Base-by-base conservation (phyloP, 1,139 yeast genomes). In the Yamadazyma diddensiae region DNA sequence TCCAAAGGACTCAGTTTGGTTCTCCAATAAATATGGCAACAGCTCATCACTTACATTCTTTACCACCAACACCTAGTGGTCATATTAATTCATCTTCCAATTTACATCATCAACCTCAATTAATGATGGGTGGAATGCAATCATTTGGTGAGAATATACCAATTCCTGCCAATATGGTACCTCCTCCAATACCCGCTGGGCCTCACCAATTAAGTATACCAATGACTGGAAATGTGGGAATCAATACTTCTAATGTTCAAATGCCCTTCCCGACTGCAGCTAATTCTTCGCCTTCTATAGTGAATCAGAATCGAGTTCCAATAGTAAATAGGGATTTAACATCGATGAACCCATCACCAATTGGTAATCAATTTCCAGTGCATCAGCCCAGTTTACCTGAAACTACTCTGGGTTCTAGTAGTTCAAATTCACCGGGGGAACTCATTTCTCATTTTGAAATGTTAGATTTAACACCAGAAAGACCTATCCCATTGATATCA, bases 361-460 rank as follows among this genome's bases (percentile, higher is more conserved):
- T n/a, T n/a, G n/a, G n/a, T n/a, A n/a, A n/a, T n/a, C n/a, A n/a
- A n/a, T n/a, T n/a, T n/a, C n/a, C n/a, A n/a, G n/a, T n/a, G n/a
- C n/a, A n/a, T n/a, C n/a, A n/a, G n/a, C n/a, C n/a, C n/a, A n/a
- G n/a, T n/a, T n/a, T n/a, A n/a, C n/a, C n/a, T n/a, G n/a, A n/a
- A n/a, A n/a, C n/a, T n/a, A n/a, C n/a, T n/a, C n/a, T n/a, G n/a
- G n/a, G n/a, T n/a, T n/a, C 24, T 6, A n/a, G 14, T 10, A 15
- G 17, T 11, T 14, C 18, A 14, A 17, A 9, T 13, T 12, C 22
- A 6, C 7, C 30, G 4, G 6, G 15, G 3, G 35, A 27, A 5
- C 16, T 32, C 12, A 16, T 24, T 15, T 23, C 28, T 8, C 18
- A 24, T 8, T 32, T 32, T 21, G 35, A 32, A 17, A 21, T 21